These are phyloP conservation scores for Fomitopsis pinicola DNA, from an alignment of 1,284 basidiomycete species.

Conservation along the genomic window DNA sequence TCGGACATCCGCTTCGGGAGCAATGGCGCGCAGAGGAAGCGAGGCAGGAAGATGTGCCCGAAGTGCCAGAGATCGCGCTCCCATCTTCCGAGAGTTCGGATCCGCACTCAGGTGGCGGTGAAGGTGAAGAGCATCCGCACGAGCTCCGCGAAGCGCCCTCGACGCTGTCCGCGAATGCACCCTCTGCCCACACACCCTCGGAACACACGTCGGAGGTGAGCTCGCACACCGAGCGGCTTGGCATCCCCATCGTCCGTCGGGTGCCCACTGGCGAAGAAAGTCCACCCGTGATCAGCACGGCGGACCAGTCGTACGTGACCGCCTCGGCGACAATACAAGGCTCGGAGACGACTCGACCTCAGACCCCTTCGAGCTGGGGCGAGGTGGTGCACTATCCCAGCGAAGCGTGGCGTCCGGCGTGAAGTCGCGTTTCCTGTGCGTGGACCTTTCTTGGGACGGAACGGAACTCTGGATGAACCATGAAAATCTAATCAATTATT, in stretches of 20 bases:
- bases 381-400: slow-evolving; percentile 28
- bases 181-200: slow-evolving; percentile 15
- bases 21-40: slow-evolving; percentile 21
- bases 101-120: slow-evolving; percentile 3
- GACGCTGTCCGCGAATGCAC: slow-evolving; percentile 16
- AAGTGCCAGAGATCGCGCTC: slow-evolving; percentile 4
- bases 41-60: slow-evolving; percentile 8
- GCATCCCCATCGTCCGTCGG: slow-evolving; percentile 21
- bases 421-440: slow-evolving; percentile 3
- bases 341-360: slow-evolving; percentile 34
- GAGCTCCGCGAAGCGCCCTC: slow-evolving; percentile 18
- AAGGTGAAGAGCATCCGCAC: slow-evolving; percentile 8
- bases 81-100: slow-evolving; percentile 7
- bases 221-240: slow-evolving; percentile 18
- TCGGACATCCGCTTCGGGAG: slow-evolving; percentile 48
- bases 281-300: slow-evolving; percentile 61
- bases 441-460: neutral
- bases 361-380: slow-evolving; percentile 34
- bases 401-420: slow-evolving; percentile 21
- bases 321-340: slow-evolving; percentile 53
- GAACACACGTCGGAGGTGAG: slow-evolving; percentile 15
- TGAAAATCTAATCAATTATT: slow-evolving; percentile 1
- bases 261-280: slow-evolving; percentile 26
- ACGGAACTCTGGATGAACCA: neutral
- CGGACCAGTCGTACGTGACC: slow-evolving; percentile 63